A percentile compares a stretch with the other conserved stretches of the same genome.
These are phyloP conservation scores for Lupinus albus DNA, from an alignment of 306 rosid genomes.

Conservation along the genomic window DNA sequence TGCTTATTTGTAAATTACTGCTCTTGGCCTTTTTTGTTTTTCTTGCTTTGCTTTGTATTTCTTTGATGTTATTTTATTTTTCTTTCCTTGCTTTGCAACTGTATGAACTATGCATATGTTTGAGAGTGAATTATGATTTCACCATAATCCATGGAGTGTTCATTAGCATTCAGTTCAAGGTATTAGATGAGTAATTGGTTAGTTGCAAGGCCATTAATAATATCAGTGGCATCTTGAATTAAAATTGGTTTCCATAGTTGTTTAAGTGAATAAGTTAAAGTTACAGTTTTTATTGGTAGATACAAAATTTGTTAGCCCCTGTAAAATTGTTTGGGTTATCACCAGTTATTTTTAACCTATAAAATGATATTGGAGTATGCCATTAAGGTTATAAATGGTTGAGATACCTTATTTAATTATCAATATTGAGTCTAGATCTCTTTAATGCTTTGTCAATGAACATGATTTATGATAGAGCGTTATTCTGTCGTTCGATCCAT, in stretches of 20 bases:
- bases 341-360: constrained; percentile 6
- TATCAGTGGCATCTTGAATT: not conserved
- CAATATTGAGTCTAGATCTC: constrained; percentile 7
- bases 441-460: too few relatives aligned
- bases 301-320: not conserved
- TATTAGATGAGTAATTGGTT: constrained; percentile 9
- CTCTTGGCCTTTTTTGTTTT: constrained; percentile 23
- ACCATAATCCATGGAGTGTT: constrained; percentile 8
- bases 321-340: constrained; percentile 17
- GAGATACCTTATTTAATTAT: constrained; percentile 24
- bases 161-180: not conserved
- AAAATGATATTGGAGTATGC: constrained; percentile 18
- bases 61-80: not conserved
- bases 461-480: too few relatives aligned
- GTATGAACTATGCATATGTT: constrained; percentile 1
- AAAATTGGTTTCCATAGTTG: constrained; percentile 4
- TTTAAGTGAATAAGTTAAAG: not conserved
- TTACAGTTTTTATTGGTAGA: not conserved
- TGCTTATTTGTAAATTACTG: constrained; percentile 45
- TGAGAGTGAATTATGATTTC: constrained; percentile 20
- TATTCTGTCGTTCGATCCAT: too few relatives aligned
- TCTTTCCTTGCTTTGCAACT: constrained; percentile 12
- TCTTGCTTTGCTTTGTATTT: constrained; percentile 3
- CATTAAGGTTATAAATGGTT: not conserved
- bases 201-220: not conserved